Conservation (phyloP, 2,329 filamentous ascomycete species). For the Alternaria hordeiaustralica region DNA sequence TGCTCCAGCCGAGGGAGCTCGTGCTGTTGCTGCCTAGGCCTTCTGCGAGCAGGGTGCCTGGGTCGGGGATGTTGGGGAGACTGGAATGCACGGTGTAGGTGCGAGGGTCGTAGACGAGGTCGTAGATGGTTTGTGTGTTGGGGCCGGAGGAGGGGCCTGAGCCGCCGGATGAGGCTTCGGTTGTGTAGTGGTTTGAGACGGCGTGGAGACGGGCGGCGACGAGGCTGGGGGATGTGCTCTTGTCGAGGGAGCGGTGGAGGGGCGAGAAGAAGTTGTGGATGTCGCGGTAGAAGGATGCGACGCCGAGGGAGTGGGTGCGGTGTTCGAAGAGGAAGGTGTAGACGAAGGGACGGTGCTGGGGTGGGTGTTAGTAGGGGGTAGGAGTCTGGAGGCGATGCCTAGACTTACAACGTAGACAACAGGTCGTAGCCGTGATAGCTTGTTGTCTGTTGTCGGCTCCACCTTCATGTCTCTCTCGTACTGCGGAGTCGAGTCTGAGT, state of each 20-base stretch:
- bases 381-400: accelerated
- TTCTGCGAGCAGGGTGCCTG: conserved; percentile 52
- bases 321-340: conserved; percentile 76
- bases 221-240: conserved; percentile 50
- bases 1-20: conserved; percentile 51
- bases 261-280: conserved; percentile 60
- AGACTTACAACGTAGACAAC: conserved; percentile 69
- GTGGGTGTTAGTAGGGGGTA: background rate
- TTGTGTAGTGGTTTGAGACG: conserved; percentile 45
- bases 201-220: conserved; percentile 53
- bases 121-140: conserved; percentile 59
- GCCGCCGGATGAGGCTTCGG: conserved; percentile 39
- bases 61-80: conserved; percentile 69
- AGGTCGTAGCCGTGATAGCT: conserved; percentile 61
- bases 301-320: conserved; percentile 61
- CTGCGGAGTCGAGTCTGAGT: conserved; percentile 28
- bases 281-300: conserved; percentile 55
- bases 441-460: conserved; percentile 3
- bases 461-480: conserved; percentile 28
- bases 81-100: conserved; percentile 65
- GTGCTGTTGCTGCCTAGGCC: conserved; percentile 33
- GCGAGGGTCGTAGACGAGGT: conserved; percentile 66
- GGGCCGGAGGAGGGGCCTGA: conserved; percentile 37
- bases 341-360: conserved; percentile 71
- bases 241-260: conserved; percentile 54